phyloP scores from a whole-genome alignment of 1,284 basidiomycete genomes.

The Exobasidium cylindrosporum region DNA sequence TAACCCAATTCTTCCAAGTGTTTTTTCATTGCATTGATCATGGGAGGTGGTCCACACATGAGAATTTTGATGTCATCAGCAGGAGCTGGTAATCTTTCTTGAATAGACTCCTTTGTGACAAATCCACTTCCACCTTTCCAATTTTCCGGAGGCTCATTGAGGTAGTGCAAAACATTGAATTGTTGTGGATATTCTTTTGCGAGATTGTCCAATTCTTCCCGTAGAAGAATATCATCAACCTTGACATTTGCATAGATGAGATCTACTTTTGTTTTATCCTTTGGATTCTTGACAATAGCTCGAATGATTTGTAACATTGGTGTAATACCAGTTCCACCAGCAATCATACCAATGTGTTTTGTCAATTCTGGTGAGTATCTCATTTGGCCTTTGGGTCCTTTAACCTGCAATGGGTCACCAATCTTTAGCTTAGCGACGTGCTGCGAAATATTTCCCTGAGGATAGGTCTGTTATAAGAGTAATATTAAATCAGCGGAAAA shows the following conservation, averaged over 20 bases:
- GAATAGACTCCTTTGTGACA: slow-evolving; percentile 88
- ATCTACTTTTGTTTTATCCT: slow-evolving; percentile 80
- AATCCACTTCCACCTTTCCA: slow-evolving; percentile 91
- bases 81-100: slow-evolving; percentile 58
- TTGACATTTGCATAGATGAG: slow-evolving; percentile 93
- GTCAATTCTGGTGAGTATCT: slow-evolving; percentile 56
- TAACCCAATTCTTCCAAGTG: slow-evolving; percentile 83
- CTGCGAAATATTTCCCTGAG: slow-evolving; percentile 91
- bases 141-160: slow-evolving; percentile 82
- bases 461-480: slow-evolving; percentile 79
- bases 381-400: slow-evolving; percentile 90
- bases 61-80: slow-evolving; percentile 55
- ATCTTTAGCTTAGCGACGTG: slow-evolving; percentile 68
- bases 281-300: slow-evolving; percentile 78
- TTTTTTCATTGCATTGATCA: slow-evolving; percentile 96
- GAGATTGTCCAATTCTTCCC: slow-evolving; percentile 78
- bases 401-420: slow-evolving; percentile 73
- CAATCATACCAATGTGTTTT: slow-evolving; percentile 81
- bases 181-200: slow-evolving; percentile 63
- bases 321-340: slow-evolving; percentile 88
- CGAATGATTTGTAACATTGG: slow-evolving; percentile 81
- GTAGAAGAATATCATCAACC: slow-evolving; percentile 64
- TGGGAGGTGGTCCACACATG: slow-evolving; percentile 73
- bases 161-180: slow-evolving; percentile 80
- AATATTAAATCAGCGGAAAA: too few species aligned